These are phyloP conservation scores for Fragaria ananassa DNA, from an alignment of 306 rosid species.

Conservation along the genomic window DNA sequence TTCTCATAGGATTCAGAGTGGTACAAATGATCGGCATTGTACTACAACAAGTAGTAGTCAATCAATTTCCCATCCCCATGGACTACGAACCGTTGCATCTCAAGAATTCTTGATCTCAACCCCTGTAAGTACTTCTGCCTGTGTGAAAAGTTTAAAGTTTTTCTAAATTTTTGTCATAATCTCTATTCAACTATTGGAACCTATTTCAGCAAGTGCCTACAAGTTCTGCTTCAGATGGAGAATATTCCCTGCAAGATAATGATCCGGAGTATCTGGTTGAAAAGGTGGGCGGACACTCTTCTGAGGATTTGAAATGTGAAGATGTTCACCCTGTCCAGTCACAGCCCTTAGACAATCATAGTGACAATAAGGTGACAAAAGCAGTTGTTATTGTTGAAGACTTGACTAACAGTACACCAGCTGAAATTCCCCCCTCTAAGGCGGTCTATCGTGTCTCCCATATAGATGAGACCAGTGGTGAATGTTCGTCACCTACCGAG, in stretches of 20 bases:
- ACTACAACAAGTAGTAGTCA: constrained; percentile 31
- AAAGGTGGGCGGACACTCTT: constrained; percentile 28
- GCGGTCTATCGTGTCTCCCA: constrained; percentile 39
- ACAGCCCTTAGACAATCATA: constrained; percentile 20
- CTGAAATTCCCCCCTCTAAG: constrained; percentile 39
- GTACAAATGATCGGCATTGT: constrained; percentile 29
- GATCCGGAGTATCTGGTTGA: constrained; percentile 33
- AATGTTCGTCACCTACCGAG: constrained; percentile 31
- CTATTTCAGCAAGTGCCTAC: constrained; percentile 48
- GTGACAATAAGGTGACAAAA: constrained; percentile 27
- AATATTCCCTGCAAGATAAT: constrained; percentile 27
- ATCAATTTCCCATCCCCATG: constrained; percentile 30
- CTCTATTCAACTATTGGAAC: constrained; percentile 4
- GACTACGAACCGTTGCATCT: constrained; percentile 29
- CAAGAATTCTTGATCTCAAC: constrained; percentile 24
- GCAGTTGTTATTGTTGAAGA: constrained; percentile 34
- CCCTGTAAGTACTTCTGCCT: constrained; percentile 51
- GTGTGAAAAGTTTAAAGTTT: background rate
- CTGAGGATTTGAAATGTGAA: constrained; percentile 17
- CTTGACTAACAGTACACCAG: constrained; percentile 32
- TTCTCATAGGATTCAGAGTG: constrained; percentile 41
- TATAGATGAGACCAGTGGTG: constrained; percentile 42
- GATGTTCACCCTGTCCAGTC: constrained; percentile 28
- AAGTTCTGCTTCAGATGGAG: constrained; percentile 37
- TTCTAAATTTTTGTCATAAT: constrained; percentile 24